Base-by-base conservation (phyloP, 306 rosid genomes). In the Begonia peltatifolia region DNA sequence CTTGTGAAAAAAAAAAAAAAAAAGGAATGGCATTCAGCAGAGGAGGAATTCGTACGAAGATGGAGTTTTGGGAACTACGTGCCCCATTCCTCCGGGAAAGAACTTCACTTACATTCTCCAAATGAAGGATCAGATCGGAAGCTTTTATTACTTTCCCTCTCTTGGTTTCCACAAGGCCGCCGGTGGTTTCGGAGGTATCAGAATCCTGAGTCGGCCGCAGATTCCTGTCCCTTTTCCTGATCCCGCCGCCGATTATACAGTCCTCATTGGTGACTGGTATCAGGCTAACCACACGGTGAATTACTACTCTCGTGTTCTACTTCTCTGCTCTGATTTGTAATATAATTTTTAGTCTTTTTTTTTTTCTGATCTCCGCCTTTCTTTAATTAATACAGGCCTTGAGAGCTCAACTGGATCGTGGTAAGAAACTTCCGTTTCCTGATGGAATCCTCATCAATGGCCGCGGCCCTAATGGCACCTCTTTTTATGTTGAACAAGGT, bases 371-470 rank as follows among this genome's bases (percentile, higher is more conserved):
- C 14, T 10, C 14, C 48, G 13, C 14, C 5, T 11, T 44, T n/a
- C 12, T 20, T 46, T 52, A 12, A 0, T 12, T 35, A 42, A 22
- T 56, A 36, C 68, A 90, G 97, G 61, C 71, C 42, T 63, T 90
- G 75, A 78, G 63, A 70, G 77, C 75, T 17, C 82, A 73, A 63
- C 76, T 90, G 49, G 99, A 90, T 22, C 15, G 52, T 6, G 99
- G 99, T 9, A 76, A 70, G 65, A 90, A 80, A 72, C 78, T 86
- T 4, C 88, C 87, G 14, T 61, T 66, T 9, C 95, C 99, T 16
- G 99, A 90, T 66, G 99, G 95, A 59, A 56, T 90, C 61, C 99
- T 90, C 44, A 80, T 90, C 74, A 90, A 90, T 67, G 99, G 99
- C 56, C 99, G 95, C 3, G 99, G 94, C 14, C 79, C 99, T 10